These are phyloP conservation scores for Fagus sylvatica DNA, from an alignment of 306 rosid species.

Conservation along the genomic window DNA sequence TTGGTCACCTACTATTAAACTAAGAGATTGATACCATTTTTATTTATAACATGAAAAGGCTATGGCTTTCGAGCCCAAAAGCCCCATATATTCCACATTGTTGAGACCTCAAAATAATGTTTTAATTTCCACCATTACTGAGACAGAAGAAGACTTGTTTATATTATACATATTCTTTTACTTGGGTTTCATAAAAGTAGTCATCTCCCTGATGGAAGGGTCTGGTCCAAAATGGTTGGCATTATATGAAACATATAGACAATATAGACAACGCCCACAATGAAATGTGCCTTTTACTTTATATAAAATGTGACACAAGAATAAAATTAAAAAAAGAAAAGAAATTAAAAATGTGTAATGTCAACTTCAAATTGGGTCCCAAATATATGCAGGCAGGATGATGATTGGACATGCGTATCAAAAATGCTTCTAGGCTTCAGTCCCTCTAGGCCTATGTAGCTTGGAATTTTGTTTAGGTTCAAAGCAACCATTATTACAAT, in stretches of 20 bases:
- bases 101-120: neutral
- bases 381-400: slow-evolving; percentile 23
- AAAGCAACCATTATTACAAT: slow-evolving; percentile 40
- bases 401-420: slow-evolving; percentile 30
- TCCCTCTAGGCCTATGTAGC: slow-evolving; percentile 31
- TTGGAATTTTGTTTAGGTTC: slow-evolving; percentile 61
- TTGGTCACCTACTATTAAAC: too few relatives aligned
- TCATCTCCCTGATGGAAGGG: neutral
- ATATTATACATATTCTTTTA: neutral
- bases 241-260: slow-evolving; percentile 9
- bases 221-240: slow-evolving; percentile 16
- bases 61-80: neutral
- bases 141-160: neutral
- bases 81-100: neutral
- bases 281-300: neutral
- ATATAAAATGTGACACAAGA: neutral
- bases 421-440: slow-evolving; percentile 46
- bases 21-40: too few relatives aligned
- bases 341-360: slow-evolving; percentile 1
- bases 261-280: slow-evolving; percentile 5
- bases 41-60: neutral
- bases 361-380: slow-evolving; percentile 50
- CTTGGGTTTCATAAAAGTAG: neutral
- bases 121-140: neutral
- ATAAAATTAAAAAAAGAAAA: neutral